Base-by-base conservation (phyloP, 2,329 filamentous ascomycete species). In the Leptographium wingfieldii region DNA sequence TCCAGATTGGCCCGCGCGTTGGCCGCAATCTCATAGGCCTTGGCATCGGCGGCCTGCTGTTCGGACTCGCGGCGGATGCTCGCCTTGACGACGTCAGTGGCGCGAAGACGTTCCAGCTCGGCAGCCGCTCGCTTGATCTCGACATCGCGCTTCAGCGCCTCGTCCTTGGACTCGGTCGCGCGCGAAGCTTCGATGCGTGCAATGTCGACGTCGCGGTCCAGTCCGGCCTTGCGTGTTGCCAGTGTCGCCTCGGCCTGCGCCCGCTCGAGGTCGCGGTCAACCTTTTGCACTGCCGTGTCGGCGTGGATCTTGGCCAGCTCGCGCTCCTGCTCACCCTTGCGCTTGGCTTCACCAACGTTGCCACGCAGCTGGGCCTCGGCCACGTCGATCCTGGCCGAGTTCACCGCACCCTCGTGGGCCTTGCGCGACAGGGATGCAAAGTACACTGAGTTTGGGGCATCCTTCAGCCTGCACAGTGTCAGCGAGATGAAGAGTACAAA, bases 291-390 rank as follows among this genome's bases (percentile, higher is more conserved):
- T 1, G 89, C 88, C 1, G 90, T 95, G 66, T 90, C 85, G 65
- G 90, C 89, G 71, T 92, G 83, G 73, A 95, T 95, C 76, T 91
- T 92, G 66, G 89, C 88, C 51, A 95, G 88, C 68, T 92, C 87
- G 59, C 91, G 88, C 70, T 94, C 90, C 63, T 91, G 87, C 67
- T 88, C 81, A 64, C 90, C 90, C 68, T 85, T 82, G 67, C 88
- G 87, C 70, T 90, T 79, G 29, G 89, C 85, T 71, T 94, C 89
- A 61, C 87, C 87, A 16, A 90, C 85, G 66, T 86, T 86, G 67
- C 87, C 87, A 57, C 79, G 78, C 66, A 83, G 76, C 66, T 83
- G 80, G 9, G 83, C 83, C 60, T 83, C 82, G 54, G 83, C 82
- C 3, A 85, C 58, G 46, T 59, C 58, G 16, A 59, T 56, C 10